Percentiles rank a stretch among this genome's conserved stretches.
Conservation (phyloP, 2,329 filamentous ascomycete species). For the Exophiala mesophila region DNA sequence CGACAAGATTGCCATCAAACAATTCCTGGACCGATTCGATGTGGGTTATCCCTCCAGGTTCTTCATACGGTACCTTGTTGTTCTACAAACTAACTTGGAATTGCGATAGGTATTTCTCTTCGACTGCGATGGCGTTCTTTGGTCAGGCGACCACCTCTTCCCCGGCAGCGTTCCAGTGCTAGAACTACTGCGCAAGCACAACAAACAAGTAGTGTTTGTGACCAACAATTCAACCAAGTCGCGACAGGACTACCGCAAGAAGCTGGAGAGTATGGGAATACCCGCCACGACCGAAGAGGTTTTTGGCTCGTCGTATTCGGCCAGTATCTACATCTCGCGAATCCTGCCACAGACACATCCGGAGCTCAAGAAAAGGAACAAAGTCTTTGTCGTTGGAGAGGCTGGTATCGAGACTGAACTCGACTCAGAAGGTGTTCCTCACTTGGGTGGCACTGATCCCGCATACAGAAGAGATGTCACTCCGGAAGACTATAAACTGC, state of each 20-base stretch:
- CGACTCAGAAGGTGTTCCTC: slow-evolving; percentile 68
- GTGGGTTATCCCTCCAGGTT: slow-evolving; percentile 42
- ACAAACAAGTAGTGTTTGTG: slow-evolving; percentile 90
- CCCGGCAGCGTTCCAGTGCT: slow-evolving; percentile 80
- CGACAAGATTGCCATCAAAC: slow-evolving; percentile 68
- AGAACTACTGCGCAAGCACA: slow-evolving; percentile 73
- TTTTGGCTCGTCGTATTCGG: slow-evolving; percentile 91
- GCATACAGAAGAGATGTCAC: slow-evolving; percentile 70
- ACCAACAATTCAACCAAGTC: slow-evolving; percentile 99
- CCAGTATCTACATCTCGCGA: slow-evolving; percentile 90
- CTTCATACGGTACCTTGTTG: too few species aligned
- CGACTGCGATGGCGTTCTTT: slow-evolving; percentile 96
- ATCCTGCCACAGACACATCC: slow-evolving; percentile 55
- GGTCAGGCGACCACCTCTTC: slow-evolving; percentile 90
- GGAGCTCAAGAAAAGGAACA: slow-evolving; percentile 63
- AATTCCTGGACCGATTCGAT: slow-evolving; percentile 87
- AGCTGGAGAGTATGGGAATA: slow-evolving; percentile 77
- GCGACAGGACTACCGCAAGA: slow-evolving; percentile 85
- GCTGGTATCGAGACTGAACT: slow-evolving; percentile 87
- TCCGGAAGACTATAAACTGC: slow-evolving; percentile 70
- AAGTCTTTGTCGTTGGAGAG: slow-evolving; percentile 92
- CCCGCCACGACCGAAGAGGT: slow-evolving; percentile 70
- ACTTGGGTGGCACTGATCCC: slow-evolving; percentile 82
- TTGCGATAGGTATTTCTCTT: slow-evolving; percentile 73
- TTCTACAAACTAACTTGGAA: background rate